phyloP scores from a whole-genome alignment of 2,329 filamentous ascomycete genomes.

The Trichothecium roseum region DNA sequence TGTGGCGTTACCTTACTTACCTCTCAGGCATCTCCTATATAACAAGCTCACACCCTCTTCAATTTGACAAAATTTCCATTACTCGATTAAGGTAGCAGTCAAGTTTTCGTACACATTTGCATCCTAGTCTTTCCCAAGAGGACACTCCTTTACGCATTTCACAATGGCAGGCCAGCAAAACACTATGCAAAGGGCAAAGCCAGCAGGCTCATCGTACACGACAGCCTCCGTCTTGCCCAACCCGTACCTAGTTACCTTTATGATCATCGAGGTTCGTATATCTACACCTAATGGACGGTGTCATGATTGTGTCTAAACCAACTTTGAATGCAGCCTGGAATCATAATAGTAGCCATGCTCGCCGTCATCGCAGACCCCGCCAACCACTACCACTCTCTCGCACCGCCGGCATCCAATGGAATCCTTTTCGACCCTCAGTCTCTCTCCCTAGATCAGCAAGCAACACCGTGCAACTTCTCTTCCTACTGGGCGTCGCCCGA shows the following conservation, averaged over 20 bases:
- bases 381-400: slow-evolving; percentile 2
- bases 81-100: too few species aligned
- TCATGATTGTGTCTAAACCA: too few species aligned
- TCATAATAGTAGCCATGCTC: slow-evolving; percentile 5
- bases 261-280: slow-evolving; percentile 3
- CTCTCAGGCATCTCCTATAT: too few species aligned
- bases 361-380: slow-evolving; percentile 1
- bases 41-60: too few species aligned
- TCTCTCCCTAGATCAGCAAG: too few species aligned
- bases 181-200: slow-evolving; percentile 1
- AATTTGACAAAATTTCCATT: too few species aligned
- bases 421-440: neutral
- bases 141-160: too few species aligned
- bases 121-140: too few species aligned
- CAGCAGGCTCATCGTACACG: neutral
- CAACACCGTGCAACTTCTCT: neutral
- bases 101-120: too few species aligned
- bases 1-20: too few species aligned
- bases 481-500: neutral
- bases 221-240: slow-evolving; percentile 1
- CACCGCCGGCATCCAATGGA: neutral
- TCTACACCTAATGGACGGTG: too few species aligned
- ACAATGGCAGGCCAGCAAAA: too few species aligned
- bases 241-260: slow-evolving; percentile 2
- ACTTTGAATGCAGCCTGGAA: neutral